A percentile compares a stretch with the other conserved stretches of the same genome.
Conservation (phyloP, 768 basidiomycete species). For the Melanogaster broomeanus region DNA sequence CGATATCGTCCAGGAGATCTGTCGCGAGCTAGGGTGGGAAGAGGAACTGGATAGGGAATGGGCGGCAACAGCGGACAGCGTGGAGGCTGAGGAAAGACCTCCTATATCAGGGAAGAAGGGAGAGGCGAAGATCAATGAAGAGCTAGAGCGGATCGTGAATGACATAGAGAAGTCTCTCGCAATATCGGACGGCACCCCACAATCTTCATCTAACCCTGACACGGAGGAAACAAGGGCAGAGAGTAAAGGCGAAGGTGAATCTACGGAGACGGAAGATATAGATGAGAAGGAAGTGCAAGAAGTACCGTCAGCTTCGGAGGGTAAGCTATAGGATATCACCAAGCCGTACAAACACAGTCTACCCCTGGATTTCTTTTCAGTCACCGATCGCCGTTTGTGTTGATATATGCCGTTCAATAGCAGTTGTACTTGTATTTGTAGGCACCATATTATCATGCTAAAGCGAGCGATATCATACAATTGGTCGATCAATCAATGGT, state of each 20-base stretch:
- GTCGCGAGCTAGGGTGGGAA: conserved; percentile 73
- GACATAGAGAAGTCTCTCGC: conserved; percentile 21
- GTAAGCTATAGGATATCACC: conserved; percentile 3
- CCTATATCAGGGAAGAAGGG: conserved; percentile 5
- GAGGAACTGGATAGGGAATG: conserved; percentile 58
- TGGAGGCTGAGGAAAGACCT: conserved; percentile 17
- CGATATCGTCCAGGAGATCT: conserved; percentile 60
- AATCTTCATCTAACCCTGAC: background rate
- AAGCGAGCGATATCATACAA: too few species aligned
- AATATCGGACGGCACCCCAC: conserved; percentile 11
- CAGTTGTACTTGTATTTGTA: background rate
- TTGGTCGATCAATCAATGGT: too few species aligned
- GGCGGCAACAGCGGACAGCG: conserved; percentile 46
- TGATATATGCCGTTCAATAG: background rate
- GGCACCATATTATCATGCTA: too few species aligned
- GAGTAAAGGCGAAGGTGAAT: background rate
- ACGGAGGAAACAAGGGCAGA: background rate
- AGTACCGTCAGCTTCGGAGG: conserved; percentile 3
- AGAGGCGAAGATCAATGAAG: conserved; percentile 14
- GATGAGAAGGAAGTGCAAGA: background rate
- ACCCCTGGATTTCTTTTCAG: background rate
- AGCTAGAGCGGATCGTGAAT: conserved; percentile 28
- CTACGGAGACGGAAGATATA: background rate
- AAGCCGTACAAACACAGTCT: background rate
- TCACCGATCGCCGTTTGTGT: background rate